Percentiles rank a stretch among this genome's conserved stretches.
Evolutionary conservation across 345 rosid genomes (phyloP).

Genomic region (Theobroma cacao): DNA sequence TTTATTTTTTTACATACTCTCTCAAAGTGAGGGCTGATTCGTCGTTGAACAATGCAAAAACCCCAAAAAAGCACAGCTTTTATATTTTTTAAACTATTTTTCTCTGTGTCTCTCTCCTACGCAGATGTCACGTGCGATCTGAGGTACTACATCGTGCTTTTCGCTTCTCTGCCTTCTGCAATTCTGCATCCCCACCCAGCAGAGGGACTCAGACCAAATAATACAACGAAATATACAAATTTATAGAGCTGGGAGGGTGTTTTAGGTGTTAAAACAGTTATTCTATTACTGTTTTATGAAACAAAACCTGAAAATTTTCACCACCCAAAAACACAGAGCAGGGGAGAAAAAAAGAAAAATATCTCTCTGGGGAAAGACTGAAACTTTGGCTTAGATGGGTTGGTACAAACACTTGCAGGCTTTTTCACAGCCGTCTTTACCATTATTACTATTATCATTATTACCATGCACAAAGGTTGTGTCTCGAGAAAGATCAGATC

Average conservation of each 20-base stretch:
- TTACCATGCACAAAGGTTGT: conserved; percentile 38
- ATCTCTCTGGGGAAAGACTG: background rate
- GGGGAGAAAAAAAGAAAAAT: background rate
- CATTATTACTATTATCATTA: conserved; percentile 33
- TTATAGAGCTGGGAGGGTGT: background rate
- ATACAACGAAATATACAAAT: conserved; percentile 13
- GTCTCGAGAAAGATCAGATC: conserved; percentile 23
- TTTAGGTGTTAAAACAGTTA: background rate
- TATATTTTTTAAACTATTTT: background rate
- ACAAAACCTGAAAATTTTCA: background rate
- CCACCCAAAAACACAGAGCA: background rate
- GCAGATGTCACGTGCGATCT: conserved; percentile 21
- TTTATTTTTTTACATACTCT: background rate
- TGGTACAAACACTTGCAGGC: conserved; percentile 28
- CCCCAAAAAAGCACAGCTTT: background rate
- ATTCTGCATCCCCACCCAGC: conserved; percentile 11
- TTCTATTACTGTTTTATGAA: background rate
- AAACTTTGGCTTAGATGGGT: conserved; percentile 5
- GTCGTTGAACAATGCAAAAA: background rate
- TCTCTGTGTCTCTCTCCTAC: background rate
- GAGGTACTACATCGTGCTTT: conserved; percentile 17
- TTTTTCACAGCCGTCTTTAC: conserved; percentile 54
- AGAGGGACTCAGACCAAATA: conserved; percentile 4
- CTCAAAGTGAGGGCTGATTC: conserved; percentile 7
- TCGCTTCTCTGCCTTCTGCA: conserved; percentile 20